A percentile compares a stretch with the other conserved stretches of the same genome.
Conservation (phyloP, 2,329 filamentous ascomycete genomes). For the Stemphylium lycopersici region DNA sequence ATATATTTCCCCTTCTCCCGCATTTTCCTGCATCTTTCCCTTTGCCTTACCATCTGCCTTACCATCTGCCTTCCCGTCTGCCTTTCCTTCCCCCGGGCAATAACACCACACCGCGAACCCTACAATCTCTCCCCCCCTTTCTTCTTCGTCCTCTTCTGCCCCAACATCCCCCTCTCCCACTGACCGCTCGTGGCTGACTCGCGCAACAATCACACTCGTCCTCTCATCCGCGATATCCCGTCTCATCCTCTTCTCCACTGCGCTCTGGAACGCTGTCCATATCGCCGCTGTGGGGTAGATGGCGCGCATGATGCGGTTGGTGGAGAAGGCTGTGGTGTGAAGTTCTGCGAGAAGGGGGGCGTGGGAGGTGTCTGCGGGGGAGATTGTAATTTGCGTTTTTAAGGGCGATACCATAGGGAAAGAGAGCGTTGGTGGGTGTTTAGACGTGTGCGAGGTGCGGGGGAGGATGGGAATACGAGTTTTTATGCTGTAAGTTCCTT, state of each 20-base stretch:
- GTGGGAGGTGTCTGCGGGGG: constrained; percentile 1
- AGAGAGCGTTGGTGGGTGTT: too few relatives aligned
- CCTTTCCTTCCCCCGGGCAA: background rate
- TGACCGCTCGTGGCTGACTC: background rate
- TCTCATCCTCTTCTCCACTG: constrained; percentile 5
- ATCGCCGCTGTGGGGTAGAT: constrained; percentile 13
- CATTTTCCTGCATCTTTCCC: background rate
- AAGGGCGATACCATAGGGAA: too few relatives aligned
- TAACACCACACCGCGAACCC: constrained; percentile 14
- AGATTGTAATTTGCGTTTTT: background rate
- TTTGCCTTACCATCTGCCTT: too few relatives aligned
- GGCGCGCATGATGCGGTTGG: constrained; percentile 12
- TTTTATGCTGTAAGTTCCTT: too few relatives aligned
- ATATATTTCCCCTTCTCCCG: background rate
- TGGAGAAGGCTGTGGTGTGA: constrained; percentile 10
- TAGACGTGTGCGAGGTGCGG: too few relatives aligned
- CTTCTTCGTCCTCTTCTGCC: background rate
- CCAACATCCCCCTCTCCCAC: too few relatives aligned
- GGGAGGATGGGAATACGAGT: too few relatives aligned
- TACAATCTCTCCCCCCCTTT: constrained; percentile 1
- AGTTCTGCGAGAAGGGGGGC: constrained; percentile 5
- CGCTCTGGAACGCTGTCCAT: constrained; percentile 6
- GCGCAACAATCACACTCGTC: constrained; percentile 10
- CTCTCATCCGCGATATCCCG: constrained; percentile 8
- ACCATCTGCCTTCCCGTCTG: background rate